Conservation (phyloP, 352 stramenopile species). For the Phytophthora ohioensis region DNA sequence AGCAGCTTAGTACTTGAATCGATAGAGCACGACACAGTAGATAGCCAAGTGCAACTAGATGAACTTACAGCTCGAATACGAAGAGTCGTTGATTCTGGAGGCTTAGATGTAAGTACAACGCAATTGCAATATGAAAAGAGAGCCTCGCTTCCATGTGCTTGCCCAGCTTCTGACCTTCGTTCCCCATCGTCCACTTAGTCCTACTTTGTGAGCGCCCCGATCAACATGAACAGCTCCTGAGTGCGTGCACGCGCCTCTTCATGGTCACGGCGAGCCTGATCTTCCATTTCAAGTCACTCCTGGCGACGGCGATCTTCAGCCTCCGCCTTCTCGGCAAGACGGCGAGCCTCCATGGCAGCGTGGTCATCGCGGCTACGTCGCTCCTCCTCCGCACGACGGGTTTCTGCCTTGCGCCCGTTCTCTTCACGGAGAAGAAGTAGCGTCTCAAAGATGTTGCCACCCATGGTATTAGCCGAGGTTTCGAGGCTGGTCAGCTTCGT, state of each 20-base stretch:
- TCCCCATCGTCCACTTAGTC: background rate
- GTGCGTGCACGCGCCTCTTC: background rate
- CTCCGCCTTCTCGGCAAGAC: background rate
- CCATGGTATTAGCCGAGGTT: background rate
- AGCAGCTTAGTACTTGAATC: background rate
- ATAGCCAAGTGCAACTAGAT: background rate
- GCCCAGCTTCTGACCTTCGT: background rate
- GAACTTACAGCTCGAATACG: background rate
- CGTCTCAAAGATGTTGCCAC: background rate
- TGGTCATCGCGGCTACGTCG: background rate
- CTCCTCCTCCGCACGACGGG: slow-evolving; percentile 2
- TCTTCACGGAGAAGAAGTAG: slow-evolving; percentile 12
- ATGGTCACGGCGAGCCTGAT: background rate
- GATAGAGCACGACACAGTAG: background rate
- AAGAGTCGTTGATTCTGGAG: background rate
- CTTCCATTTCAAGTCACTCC: slow-evolving; percentile 4
- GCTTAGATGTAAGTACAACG: background rate
- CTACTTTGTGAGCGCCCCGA: background rate
- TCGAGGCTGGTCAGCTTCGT: slow-evolving; percentile 1
- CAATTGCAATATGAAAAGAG: background rate
- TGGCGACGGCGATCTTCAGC: slow-evolving; percentile 6
- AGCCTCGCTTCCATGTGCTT: background rate
- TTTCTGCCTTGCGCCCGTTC: slow-evolving; percentile 12
- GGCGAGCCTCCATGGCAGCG: background rate
- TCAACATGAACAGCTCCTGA: background rate